A percentile compares a stretch with the other conserved stretches of the same genome.
Conservation (phyloP, 352 stramenopile genomes). For the Thraustotheca clavata region DNA sequence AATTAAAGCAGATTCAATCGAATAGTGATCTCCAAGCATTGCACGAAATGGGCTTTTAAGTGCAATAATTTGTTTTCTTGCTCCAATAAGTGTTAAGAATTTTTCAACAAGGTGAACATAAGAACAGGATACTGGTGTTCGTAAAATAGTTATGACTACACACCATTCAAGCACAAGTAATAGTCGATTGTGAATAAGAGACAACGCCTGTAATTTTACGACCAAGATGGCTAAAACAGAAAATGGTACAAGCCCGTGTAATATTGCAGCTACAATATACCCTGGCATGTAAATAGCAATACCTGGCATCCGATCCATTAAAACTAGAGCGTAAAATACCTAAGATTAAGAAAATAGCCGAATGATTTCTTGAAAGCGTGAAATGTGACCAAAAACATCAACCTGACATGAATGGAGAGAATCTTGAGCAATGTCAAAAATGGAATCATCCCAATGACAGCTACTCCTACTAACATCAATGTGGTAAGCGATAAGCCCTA, state of each 20-base stretch:
- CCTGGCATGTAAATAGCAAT: conserved; percentile 3
- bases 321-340: conserved; percentile 1
- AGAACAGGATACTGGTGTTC: neutral
- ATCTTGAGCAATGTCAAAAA: neutral
- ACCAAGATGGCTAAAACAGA: neutral
- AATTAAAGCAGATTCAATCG: neutral
- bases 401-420: neutral
- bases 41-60: neutral
- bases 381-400: neutral
- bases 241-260: neutral
- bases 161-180: neutral
- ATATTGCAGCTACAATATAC: neutral
- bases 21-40: conserved; percentile 1
- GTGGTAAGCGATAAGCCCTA: neutral
- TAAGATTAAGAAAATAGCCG: neutral
- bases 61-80: neutral
- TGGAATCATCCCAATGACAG: neutral
- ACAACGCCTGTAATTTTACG: neutral
- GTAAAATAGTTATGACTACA: neutral
- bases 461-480: neutral
- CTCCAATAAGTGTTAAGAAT: neutral
- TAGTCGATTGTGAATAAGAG: neutral
- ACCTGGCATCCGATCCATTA: neutral
- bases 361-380: neutral
- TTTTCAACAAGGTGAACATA: neutral